These are phyloP conservation scores for Trichophyton benhamiae DNA, from an alignment of 2,329 filamentous ascomycete species.

Conservation along the genomic window DNA sequence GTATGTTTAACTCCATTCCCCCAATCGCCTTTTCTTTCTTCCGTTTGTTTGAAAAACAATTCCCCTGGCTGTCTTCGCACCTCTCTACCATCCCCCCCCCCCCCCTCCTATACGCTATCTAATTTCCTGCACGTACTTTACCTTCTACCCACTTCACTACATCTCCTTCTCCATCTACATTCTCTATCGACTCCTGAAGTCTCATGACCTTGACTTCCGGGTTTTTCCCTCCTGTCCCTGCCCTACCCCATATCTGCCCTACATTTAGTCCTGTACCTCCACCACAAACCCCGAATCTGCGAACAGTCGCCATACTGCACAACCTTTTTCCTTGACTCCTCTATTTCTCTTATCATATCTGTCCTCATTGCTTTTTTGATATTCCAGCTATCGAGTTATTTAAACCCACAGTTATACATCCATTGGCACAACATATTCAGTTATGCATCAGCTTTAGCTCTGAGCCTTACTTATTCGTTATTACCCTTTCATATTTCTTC, in stretches of 20 bases:
- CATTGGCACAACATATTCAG: neutral
- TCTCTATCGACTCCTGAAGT: too few species aligned
- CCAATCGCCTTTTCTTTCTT: neutral
- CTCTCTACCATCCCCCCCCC: neutral
- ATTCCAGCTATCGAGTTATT: neutral
- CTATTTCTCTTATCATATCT: neutral
- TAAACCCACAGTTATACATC: neutral
- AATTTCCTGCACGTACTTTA: neutral
- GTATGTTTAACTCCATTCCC: neutral
- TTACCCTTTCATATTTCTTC: constrained; percentile 4
- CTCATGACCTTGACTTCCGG: too few species aligned
- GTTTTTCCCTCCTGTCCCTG: neutral
- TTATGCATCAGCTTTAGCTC: neutral
- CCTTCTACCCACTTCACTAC: neutral
- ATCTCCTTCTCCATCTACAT: too few species aligned
- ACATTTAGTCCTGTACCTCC: neutral
- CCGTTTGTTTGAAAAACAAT: neutral
- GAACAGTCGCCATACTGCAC: neutral
- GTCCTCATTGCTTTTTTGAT: neutral
- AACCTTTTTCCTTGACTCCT: neutral
- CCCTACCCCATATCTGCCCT: neutral
- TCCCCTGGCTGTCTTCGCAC: neutral
- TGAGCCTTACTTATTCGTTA: neutral
- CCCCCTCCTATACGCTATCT: too few species aligned
- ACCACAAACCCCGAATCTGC: neutral